These are phyloP conservation scores for Vigna hirtella DNA, from an alignment of 306 rosid genomes.

Conservation along the genomic window DNA sequence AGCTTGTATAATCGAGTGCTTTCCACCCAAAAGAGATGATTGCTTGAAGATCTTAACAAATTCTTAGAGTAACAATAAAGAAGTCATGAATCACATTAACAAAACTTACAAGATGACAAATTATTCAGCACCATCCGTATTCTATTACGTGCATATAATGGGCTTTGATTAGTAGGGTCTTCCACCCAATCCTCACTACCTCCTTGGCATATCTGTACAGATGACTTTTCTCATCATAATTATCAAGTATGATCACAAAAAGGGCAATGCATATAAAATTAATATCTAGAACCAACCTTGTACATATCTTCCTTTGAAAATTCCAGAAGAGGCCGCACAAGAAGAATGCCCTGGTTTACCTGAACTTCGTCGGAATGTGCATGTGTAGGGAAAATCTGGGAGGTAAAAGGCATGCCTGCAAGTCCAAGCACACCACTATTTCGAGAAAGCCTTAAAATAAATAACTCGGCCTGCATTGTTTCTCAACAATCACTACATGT, in stretches of 20 bases:
- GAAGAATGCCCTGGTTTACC: constrained; percentile 62
- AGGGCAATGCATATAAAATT: constrained; percentile 7
- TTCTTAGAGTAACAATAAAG: neutral
- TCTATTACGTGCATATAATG: constrained; percentile 82
- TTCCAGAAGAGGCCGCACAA: constrained; percentile 87
- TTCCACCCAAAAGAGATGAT: neutral
- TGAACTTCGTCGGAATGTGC: constrained; percentile 49
- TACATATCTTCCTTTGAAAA: constrained; percentile 90
- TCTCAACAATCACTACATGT: constrained; percentile 62
- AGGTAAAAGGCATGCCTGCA: constrained; percentile 89
- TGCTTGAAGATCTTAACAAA: constrained; percentile 30
- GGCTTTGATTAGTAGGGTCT: constrained; percentile 89
- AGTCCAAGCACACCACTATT: constrained; percentile 95
- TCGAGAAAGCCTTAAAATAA: constrained; percentile 91
- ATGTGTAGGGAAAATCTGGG: constrained; percentile 76
- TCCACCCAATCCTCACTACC: constrained; percentile 82
- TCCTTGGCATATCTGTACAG: constrained; percentile 74
- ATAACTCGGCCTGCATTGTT: constrained; percentile 94
- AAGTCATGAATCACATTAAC: constrained; percentile 26
- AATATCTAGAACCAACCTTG: constrained; percentile 58
- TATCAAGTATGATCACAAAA: neutral
- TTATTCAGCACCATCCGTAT: constrained; percentile 69
- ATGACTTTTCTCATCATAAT: constrained; percentile 12
- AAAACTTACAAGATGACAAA: constrained; percentile 69
- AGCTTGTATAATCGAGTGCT: neutral